Conservation (phyloP, 371 early-diverging fungal genomes). For the Rhizomucor miehei region DNA sequence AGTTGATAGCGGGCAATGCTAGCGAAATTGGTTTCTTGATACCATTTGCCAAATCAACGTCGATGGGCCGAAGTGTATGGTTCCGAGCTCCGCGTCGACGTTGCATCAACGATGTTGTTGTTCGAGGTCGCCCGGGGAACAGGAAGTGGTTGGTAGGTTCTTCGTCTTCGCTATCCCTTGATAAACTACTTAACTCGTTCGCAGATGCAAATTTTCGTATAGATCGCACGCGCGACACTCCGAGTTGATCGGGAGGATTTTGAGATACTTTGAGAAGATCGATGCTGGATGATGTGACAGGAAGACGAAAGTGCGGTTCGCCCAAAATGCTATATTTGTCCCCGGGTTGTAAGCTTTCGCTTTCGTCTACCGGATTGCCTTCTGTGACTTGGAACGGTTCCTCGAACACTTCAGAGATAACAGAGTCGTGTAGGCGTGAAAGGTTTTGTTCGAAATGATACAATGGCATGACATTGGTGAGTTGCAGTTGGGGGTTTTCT, state of each 20-base stretch:
- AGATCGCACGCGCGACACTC: constrained; percentile 4
- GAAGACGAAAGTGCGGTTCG: constrained; percentile 10
- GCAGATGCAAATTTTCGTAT: constrained; percentile 21
- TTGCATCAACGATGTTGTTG: constrained; percentile 17
- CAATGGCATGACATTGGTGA: constrained; percentile 9
- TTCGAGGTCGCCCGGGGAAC: constrained; percentile 11
- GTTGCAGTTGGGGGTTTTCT: constrained; percentile 1
- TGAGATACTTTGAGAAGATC: constrained; percentile 4
- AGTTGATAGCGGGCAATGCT: not conserved
- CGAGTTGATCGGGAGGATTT: not conserved
- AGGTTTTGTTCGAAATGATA: constrained; percentile 18
- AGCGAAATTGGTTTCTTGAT: constrained; percentile 1
- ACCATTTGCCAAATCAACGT: constrained; percentile 24
- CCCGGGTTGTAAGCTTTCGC: constrained; percentile 8
- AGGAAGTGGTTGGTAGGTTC: not conserved
- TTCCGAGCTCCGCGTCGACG: constrained; percentile 7
- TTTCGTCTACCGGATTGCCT: constrained; percentile 9
- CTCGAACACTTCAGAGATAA: constrained; percentile 6
- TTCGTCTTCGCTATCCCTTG: constrained; percentile 1
- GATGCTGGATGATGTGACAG: constrained; percentile 13
- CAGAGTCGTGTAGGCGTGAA: constrained; percentile 8
- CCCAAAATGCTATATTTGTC: constrained; percentile 15
- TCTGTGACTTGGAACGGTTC: constrained; percentile 10
- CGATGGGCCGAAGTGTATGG: constrained; percentile 17
- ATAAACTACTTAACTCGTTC: constrained; percentile 10